These are phyloP conservation scores for Scutellaria minor DNA, from an alignment of 257 asterid species.

Conservation along the genomic window DNA sequence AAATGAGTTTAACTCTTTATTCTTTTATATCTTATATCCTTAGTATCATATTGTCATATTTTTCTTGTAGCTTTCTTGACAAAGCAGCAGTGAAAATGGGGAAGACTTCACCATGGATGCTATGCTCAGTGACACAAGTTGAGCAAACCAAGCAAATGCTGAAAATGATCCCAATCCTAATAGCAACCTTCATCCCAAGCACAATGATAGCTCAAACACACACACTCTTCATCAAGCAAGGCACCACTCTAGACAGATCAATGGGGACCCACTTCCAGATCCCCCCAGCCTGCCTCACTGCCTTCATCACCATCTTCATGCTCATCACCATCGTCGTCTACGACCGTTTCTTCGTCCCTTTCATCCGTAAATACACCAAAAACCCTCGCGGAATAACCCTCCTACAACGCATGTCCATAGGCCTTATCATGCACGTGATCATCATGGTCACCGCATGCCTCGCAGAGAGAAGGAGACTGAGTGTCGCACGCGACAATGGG, in stretches of 20 bases:
- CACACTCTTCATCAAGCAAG: conserved; percentile 78
- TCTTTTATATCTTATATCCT: too few species aligned
- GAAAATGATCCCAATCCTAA: conserved; percentile 69
- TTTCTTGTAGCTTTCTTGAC: conserved; percentile 55
- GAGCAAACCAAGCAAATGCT: conserved; percentile 81
- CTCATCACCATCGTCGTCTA: conserved; percentile 53
- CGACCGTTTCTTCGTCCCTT: conserved; percentile 61
- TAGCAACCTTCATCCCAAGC: conserved; percentile 68
- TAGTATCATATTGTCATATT: too few species aligned
- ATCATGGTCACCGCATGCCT: conserved; percentile 55
- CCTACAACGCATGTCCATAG: conserved; percentile 68
- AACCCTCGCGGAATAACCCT: conserved; percentile 74
- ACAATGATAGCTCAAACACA: conserved; percentile 56
- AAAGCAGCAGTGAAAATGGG: conserved; percentile 59
- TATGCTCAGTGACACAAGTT: conserved; percentile 72
- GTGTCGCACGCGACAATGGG: conserved; percentile 49
- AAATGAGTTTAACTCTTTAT: too few species aligned
- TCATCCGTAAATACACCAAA: conserved; percentile 48
- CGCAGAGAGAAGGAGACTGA: conserved; percentile 52
- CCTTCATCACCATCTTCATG: conserved; percentile 69
- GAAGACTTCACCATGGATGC: conserved; percentile 47
- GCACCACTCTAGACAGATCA: conserved; percentile 54
- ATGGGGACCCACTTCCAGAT: conserved; percentile 59
- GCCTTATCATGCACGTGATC: conserved; percentile 53
- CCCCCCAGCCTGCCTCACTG: conserved; percentile 72